Evolutionary conservation across 164 flowering plant genomes (phyloP).

Genomic region (Kingdonia uniflora): DNA sequence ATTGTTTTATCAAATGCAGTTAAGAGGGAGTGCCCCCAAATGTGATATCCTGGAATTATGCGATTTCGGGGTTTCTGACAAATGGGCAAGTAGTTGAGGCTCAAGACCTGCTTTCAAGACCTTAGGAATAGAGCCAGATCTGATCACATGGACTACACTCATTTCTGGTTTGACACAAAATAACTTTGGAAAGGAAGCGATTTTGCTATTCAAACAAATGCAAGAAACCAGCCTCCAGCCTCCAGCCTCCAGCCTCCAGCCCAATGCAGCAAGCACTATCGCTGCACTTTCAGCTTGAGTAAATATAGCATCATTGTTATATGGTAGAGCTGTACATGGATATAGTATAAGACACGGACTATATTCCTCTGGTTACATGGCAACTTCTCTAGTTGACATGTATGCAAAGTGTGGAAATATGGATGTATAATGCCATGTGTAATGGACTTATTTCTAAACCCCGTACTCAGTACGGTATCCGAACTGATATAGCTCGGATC

Average conservation of each 20-base stretch:
- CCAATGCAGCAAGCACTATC: slow-evolving; percentile 29
- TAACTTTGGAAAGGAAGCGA: slow-evolving; percentile 33
- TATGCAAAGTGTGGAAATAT: slow-evolving; percentile 62
- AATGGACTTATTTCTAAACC: too few species aligned
- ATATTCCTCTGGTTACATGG: slow-evolving; percentile 18
- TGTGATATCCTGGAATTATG: slow-evolving; percentile 52
- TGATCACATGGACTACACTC: slow-evolving; percentile 50
- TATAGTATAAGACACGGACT: slow-evolving; percentile 24
- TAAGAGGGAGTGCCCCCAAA: slow-evolving; percentile 46
- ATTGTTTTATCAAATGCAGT: slow-evolving; percentile 60
- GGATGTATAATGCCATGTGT: too few species aligned
- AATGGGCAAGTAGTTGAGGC: slow-evolving; percentile 41
- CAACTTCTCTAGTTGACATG: slow-evolving; percentile 52
- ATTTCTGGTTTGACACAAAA: slow-evolving; percentile 54
- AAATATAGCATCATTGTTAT: slow-evolving; percentile 20
- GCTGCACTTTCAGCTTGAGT: slow-evolving; percentile 41
- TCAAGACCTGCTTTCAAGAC: slow-evolving; percentile 28
- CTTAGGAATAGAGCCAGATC: slow-evolving; percentile 33
- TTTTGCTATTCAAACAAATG: slow-evolving; percentile 35
- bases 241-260: slow-evolving; percentile 42
- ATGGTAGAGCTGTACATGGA: slow-evolving; percentile 53
- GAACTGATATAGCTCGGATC: too few species aligned
- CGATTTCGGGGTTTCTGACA: slow-evolving; percentile 47
- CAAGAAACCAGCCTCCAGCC: slow-evolving; percentile 41
- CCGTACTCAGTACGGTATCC: too few species aligned